A percentile compares a stretch with the other conserved stretches of the same genome.
phyloP scores from a whole-genome alignment of 345 rosid species.

The Orychophragmus violaceus region DNA sequence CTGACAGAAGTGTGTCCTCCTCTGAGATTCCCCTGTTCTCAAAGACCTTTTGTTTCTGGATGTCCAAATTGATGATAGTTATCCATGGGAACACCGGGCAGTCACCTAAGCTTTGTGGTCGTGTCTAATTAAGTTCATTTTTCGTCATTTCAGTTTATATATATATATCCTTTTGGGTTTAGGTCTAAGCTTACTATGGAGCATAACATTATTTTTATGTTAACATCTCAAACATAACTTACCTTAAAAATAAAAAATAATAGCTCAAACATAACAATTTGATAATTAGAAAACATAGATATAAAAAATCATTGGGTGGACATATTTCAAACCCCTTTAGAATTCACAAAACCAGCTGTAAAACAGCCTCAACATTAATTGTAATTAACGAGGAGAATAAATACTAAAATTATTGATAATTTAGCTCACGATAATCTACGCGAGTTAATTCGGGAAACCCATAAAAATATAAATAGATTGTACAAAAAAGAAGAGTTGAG shows the following conservation, averaged over 20 bases:
- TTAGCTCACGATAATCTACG: constrained; percentile 8
- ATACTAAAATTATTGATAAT: constrained; percentile 17
- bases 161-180: too few species aligned
- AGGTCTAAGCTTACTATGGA: too few species aligned
- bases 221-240: background rate
- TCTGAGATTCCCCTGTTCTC: too few species aligned
- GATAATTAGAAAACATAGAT: background rate
- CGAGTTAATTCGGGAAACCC: constrained; percentile 8
- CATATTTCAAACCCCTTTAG: background rate
- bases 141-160: too few species aligned
- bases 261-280: background rate
- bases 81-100: too few species aligned
- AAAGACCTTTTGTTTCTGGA: too few species aligned
- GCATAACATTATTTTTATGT: too few species aligned
- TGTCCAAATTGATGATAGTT: too few species aligned
- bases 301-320: constrained; percentile 14
- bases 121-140: too few species aligned
- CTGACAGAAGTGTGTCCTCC: too few species aligned
- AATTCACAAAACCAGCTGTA: background rate
- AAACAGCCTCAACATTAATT: background rate
- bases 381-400: background rate
- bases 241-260: background rate
- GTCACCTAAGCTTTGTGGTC: too few species aligned
- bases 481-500: constrained; percentile 1
- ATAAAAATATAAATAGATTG: background rate